Conservation (phyloP, 1,284 basidiomycete species). For the Pulveroboletus ridleyi region DNA sequence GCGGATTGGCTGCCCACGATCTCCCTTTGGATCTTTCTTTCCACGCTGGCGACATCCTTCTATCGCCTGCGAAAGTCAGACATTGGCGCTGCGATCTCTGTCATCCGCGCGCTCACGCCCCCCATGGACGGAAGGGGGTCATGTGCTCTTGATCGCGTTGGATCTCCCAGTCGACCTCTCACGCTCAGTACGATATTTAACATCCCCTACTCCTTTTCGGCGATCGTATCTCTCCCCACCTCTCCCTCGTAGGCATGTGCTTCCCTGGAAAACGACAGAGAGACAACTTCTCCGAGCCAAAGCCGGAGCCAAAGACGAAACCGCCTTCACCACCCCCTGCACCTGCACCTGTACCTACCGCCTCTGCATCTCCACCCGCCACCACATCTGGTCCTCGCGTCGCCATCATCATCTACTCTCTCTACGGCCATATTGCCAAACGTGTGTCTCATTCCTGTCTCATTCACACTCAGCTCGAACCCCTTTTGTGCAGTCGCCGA, state of each 20-base stretch:
- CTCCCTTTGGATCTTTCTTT: too few species aligned
- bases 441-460: constrained; percentile 48
- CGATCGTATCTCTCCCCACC: too few species aligned
- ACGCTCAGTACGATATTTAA: constrained; percentile 24
- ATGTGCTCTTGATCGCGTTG: too few species aligned
- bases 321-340: constrained; percentile 4
- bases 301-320: constrained; percentile 26
- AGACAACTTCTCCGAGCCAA: constrained; percentile 39
- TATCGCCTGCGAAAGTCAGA: too few species aligned
- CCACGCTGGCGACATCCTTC: too few species aligned
- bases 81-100: too few species aligned
- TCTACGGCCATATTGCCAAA: constrained; percentile 83
- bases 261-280: constrained; percentile 49
- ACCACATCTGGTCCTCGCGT: constrained; percentile 57
- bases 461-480: neutral
- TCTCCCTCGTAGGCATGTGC: constrained; percentile 31
- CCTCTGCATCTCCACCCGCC: constrained; percentile 3
- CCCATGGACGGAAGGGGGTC: too few species aligned
- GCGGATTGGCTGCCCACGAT: too few species aligned
- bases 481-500: constrained; percentile 71
- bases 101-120: too few species aligned
- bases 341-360: constrained; percentile 9
- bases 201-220: neutral
- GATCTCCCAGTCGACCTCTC: constrained; percentile 21
- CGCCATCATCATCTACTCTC: constrained; percentile 84